These are phyloP conservation scores for Fusarium sulawesiense DNA, from an alignment of 2,329 filamentous ascomycete genomes.

Conservation along the genomic window DNA sequence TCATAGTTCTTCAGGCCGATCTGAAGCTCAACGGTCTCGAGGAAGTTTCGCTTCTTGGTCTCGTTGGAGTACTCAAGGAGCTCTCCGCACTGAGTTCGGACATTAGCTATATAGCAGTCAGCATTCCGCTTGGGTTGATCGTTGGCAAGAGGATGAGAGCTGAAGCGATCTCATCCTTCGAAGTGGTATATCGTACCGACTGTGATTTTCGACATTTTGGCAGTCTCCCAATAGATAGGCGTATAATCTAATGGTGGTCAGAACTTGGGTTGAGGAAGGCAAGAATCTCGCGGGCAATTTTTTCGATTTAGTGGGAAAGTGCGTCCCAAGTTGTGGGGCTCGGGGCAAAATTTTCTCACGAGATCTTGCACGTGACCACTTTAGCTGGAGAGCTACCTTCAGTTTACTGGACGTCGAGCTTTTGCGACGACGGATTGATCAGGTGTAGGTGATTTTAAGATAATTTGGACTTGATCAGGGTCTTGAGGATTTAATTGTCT, in stretches of 20 bases:
- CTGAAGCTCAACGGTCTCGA: constrained; percentile 91
- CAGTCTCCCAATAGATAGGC: constrained; percentile 86
- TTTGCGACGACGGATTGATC: constrained; percentile 18
- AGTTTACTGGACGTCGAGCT: constrained; percentile 2
- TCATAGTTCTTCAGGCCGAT: constrained; percentile 99
- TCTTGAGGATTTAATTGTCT: constrained; percentile 1
- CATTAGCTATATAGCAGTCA: constrained; percentile 72
- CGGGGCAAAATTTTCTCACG: constrained; percentile 54
- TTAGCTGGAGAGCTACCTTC: constrained; percentile 1
- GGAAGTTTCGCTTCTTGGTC: constrained; percentile 98
- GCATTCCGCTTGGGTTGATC: constrained; percentile 48
- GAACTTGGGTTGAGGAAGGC: constrained; percentile 47
- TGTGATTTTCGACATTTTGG: constrained; percentile 89
- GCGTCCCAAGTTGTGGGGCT: constrained; percentile 32
- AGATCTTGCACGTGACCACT: constrained; percentile 47
- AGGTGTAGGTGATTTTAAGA: constrained; percentile 3
- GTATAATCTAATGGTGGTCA: constrained; percentile 76
- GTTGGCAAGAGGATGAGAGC: not conserved
- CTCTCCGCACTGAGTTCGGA: constrained; percentile 92
- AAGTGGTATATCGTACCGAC: constrained; percentile 62
- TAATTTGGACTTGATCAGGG: constrained; percentile 5
- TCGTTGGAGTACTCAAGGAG: constrained; percentile 94
- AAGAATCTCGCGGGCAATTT: constrained; percentile 30
- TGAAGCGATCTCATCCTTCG: not conserved
- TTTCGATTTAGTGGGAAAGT: constrained; percentile 37